Percentiles rank a stretch among this genome's conserved stretches.
phyloP scores from a whole-genome alignment of 805 yeast species.

The Wickerhamomyces xylosicus region DNA sequence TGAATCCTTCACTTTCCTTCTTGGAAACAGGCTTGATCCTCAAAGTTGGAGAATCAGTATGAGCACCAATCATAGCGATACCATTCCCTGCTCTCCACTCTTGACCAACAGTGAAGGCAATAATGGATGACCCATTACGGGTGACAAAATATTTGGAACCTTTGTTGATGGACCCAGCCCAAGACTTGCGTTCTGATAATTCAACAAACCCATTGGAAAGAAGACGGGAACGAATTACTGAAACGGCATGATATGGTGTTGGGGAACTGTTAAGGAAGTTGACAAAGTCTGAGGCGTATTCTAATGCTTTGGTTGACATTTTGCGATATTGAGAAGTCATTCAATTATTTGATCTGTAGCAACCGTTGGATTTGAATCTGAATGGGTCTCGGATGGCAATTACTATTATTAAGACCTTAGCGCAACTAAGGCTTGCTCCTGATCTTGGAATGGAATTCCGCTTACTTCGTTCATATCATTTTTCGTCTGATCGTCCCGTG shows the following conservation, averaged over 20 bases:
- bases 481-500: too few species aligned
- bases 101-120: slow-evolving; percentile 78
- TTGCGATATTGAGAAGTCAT: too few species aligned
- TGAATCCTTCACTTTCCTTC: slow-evolving; percentile 59
- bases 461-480: too few species aligned
- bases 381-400: too few species aligned
- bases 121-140: slow-evolving; percentile 79
- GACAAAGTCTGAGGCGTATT: slow-evolving; percentile 42
- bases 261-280: slow-evolving; percentile 78
- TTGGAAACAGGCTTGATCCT: slow-evolving; percentile 83
- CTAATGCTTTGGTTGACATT: too few species aligned
- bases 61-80: slow-evolving; percentile 87
- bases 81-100: slow-evolving; percentile 70
- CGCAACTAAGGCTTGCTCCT: too few species aligned
- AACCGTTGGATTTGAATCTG: too few species aligned
- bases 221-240: slow-evolving; percentile 46
- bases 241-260: slow-evolving; percentile 90
- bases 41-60: slow-evolving; percentile 88
- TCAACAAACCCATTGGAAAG: slow-evolving; percentile 58
- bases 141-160: slow-evolving; percentile 77
- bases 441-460: too few species aligned
- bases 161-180: slow-evolving; percentile 46
- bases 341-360: too few species aligned
- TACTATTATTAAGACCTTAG: too few species aligned
- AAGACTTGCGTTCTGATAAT: slow-evolving; percentile 57